phyloP scores from a whole-genome alignment of 768 basidiomycete species.

The Dendrothele bispora region DNA sequence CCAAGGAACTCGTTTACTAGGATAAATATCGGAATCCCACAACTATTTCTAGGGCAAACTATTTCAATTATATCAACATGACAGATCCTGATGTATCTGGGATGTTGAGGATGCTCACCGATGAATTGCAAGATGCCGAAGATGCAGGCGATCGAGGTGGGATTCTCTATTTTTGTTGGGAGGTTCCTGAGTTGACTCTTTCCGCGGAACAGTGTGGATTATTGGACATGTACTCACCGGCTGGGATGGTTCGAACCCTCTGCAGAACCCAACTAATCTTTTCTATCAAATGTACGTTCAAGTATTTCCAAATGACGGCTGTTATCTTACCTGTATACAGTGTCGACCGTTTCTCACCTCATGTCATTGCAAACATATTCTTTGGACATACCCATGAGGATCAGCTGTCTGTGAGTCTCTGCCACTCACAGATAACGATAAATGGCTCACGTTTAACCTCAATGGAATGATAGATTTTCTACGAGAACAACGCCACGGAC shows the following conservation, averaged over 20 bases:
- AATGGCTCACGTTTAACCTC: background rate
- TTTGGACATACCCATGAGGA: slow-evolving; percentile 80
- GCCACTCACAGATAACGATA: background rate
- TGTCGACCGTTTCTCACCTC: slow-evolving; percentile 76
- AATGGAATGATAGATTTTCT: slow-evolving; percentile 57
- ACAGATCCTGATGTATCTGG: slow-evolving; percentile 69
- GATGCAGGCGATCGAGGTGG: slow-evolving; percentile 71
- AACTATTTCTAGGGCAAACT: slow-evolving; percentile 49
- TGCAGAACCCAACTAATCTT: slow-evolving; percentile 65
- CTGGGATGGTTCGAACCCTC: slow-evolving; percentile 71
- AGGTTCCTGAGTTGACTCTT: background rate
- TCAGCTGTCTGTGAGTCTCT: slow-evolving; percentile 51
- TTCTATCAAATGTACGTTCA: slow-evolving; percentile 50
- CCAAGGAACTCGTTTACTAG: slow-evolving; percentile 1
- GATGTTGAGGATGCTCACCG: slow-evolving; percentile 75
- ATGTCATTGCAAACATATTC: slow-evolving; percentile 79
- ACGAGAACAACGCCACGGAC: slow-evolving; percentile 67
- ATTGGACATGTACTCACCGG: slow-evolving; percentile 59
- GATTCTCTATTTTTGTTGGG: background rate
- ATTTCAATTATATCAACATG: slow-evolving; percentile 78
- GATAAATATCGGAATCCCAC: background rate
- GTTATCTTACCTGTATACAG: slow-evolving; percentile 29
- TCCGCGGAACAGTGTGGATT: slow-evolving; percentile 43
- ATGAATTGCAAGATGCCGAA: slow-evolving; percentile 77
- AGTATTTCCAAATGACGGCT: background rate